Conservation (phyloP, 768 basidiomycete species). For the Termitomyces sp. region DNA sequence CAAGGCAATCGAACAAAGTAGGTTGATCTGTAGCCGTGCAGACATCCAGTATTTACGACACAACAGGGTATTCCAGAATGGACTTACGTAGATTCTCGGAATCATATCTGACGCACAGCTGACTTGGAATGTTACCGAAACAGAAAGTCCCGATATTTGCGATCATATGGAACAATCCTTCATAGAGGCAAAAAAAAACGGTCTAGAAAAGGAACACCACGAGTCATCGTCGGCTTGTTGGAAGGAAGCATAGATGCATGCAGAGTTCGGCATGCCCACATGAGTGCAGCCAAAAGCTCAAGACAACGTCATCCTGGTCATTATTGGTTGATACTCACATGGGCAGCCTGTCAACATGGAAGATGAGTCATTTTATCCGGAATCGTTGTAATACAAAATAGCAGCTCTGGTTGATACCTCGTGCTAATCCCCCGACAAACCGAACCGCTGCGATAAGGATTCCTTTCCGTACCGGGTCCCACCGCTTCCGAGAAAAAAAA, state of each 20-base stretch:
- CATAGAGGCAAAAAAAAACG: not conserved
- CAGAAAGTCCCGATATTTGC: not conserved
- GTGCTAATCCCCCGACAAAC: not conserved
- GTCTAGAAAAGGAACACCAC: not conserved
- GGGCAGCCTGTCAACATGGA: not conserved
- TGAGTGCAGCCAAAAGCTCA: not conserved
- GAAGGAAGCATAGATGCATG: not conserved
- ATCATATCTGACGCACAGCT: not conserved
- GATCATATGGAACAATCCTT: not conserved
- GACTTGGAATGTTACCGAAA: conserved; percentile 1
- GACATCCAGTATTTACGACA: not conserved
- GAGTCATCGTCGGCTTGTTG: not conserved
- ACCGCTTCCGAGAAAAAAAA: not conserved
- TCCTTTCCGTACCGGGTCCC: not conserved
- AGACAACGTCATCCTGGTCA: not conserved
- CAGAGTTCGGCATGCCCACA: not conserved
- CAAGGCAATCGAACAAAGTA: not conserved
- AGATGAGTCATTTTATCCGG: not conserved
- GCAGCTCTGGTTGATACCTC: conserved; percentile 12
- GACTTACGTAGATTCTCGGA: not conserved
- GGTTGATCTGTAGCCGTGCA: not conserved
- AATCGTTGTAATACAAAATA: conserved; percentile 11
- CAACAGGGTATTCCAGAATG: not conserved
- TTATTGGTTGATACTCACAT: not conserved
- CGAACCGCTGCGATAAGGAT: not conserved